Evolutionary conservation across 1,284 basidiomycete genomes (phyloP), one percentile per base, ranked within the genome.

Genomic region (Flammula alnicola): DNA sequence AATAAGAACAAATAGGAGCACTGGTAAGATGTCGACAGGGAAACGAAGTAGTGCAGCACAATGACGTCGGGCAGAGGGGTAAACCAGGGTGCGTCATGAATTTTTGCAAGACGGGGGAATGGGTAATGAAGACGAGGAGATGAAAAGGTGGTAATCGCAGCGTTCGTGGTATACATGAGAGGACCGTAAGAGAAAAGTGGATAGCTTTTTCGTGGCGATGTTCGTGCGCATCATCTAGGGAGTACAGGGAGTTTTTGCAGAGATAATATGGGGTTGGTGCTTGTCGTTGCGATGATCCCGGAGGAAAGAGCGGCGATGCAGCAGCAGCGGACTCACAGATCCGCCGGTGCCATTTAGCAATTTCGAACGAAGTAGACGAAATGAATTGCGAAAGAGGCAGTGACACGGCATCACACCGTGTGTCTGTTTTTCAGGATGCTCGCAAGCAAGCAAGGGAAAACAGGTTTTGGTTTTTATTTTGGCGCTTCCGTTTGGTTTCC

Each of bases 151-250:
- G 19, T 44, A 30, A 22, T 22, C 46, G 48, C 42, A 37, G 25
- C 26, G 47, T 44, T 42, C 46, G 35, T 48, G 37, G 32, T 51
- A 47, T 47, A 49, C 53, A 33, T 33, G 40, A 49, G 45, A 49
- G 23, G 33, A 42, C 42, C 37, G 47, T 25, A 47, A n/a, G 35
- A n/a, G 19, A 47, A 22, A 19, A 23, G 47, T 54, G 48, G 36
- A 50, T 36, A 46, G 30, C 33, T 27, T 47, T 47, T 17, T 56
- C 51, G 42, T 52, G 48, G 38, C 31, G 40, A 51, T 37, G 54
- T 53, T 57, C 50, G 54, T 44, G 53, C 44, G 53, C 38, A 33
- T 42, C 55, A 52, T 57, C 56, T 58, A 60, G 37, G 37, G 45
- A 22, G 44, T 56, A 60, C 55, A 57, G 40, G 36, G 40, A 49